Base-by-base conservation (phyloP, 2,329 filamentous ascomycete genomes). In the Chrysosporium keratinophilum region DNA sequence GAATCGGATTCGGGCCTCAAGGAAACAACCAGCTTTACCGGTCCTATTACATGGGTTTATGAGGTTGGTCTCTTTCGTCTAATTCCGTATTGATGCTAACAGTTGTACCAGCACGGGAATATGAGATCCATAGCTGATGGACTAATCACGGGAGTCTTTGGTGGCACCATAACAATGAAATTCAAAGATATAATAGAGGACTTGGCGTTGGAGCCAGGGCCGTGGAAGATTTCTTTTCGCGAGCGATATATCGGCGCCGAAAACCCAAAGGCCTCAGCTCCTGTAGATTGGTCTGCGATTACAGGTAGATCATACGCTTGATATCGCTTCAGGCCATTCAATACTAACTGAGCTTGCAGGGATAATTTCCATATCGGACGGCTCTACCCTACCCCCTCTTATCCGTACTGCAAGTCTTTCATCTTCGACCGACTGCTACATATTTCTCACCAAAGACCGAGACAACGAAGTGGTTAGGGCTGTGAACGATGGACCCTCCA, bases 261-360 rank as follows among this genome's bases (percentile, higher is more conserved):
- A 6, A 31, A 3, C 17, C 17, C 35, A 14, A 2, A 52, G n/a
- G 34, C n/a, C 3, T 5, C 42, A n/a, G 12, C 3, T 14, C 14
- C 19, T n/a, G 20, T 7, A n/a, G 45, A 56, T 52, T 63, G 65
- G 59, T 67, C 69, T 34, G 63, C 65, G 9, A 65, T 71, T 33
- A 63, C 64, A 39, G 37, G 48, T 50, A 5, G 15, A 40, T 40
- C 4, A 1, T 10, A 31, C 35, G 19, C 35, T 12, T 14, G 6
- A 7, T 2, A 14, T 17, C 10, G 10, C 4, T 17, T 37, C 10
- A 9, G 28, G 1, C n/a, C 10, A 12, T 12, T n/a, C n/a, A n/a
- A 17, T 40, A 12, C 14, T 14, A 10, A 20, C 48, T 50, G 17
- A 50, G 2, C 19, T 20, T 12, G 28, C 19, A 54, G 52, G 52